phyloP scores from a whole-genome alignment of 2,329 filamentous ascomycete species.

The Pseudonectria foliicola region DNA sequence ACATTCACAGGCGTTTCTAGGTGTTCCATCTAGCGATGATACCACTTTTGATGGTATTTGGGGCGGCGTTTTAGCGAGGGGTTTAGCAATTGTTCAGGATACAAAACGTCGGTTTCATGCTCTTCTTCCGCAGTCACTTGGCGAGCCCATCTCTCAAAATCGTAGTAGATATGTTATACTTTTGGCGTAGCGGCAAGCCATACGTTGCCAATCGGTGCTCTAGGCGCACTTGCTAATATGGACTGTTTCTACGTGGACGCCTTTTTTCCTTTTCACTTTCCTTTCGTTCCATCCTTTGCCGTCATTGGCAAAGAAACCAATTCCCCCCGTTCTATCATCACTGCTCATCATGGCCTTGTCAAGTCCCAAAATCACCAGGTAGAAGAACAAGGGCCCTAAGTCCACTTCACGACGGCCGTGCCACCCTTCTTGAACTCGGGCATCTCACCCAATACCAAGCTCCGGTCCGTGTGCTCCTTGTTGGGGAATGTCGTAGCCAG shows the following conservation, averaged over 20 bases:
- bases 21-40: constrained; percentile 5
- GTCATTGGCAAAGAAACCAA: no score
- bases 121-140: no score
- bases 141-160: no score
- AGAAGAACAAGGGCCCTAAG: constrained; percentile 13
- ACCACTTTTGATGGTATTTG: constrained; percentile 13
- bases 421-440: constrained; percentile 60
- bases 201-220: no score
- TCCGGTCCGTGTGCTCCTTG: constrained; percentile 68
- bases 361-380: constrained; percentile 3
- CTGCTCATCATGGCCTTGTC: constrained; percentile 12
- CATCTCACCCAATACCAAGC: constrained; percentile 50
- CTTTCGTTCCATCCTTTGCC: no score
- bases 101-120: no score
- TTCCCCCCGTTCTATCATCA: constrained; percentile 1
- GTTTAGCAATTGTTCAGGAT: constrained; percentile 1
- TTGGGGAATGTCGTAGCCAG: constrained; percentile 78
- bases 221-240: no score
- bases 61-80: constrained; percentile 4
- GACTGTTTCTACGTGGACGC: no score
- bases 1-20: no score
- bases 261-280: no score
- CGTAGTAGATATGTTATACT: no score
- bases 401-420: constrained; percentile 57
- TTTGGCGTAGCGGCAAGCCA: no score